A percentile compares a stretch with the other conserved stretches of the same genome.
Evolutionary conservation across 2,329 filamentous ascomycete genomes (phyloP).

Genomic region (Xylaria sp.): DNA sequence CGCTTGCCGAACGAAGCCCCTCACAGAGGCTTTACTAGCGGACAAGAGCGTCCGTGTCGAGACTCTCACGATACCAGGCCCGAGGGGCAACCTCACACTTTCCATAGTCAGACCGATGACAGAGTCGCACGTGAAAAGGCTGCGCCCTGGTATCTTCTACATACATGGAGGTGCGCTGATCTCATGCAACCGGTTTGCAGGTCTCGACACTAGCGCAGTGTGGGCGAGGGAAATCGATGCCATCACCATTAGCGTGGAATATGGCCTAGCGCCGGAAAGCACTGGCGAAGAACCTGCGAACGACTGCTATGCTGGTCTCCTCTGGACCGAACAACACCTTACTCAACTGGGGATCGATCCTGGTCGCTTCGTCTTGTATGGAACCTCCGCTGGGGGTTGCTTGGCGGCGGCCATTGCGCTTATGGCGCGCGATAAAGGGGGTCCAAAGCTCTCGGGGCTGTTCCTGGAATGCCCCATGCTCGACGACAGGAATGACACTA

Average conservation of each 20-base stretch:
- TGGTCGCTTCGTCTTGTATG: slow-evolving; percentile 62
- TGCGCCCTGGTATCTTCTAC: slow-evolving; percentile 47
- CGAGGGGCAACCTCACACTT: slow-evolving; percentile 40
- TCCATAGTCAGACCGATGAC: slow-evolving; percentile 45
- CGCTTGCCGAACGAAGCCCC: slow-evolving; percentile 41
- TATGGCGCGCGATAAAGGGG: slow-evolving; percentile 54
- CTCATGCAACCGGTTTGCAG: slow-evolving; percentile 48
- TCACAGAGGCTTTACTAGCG: slow-evolving; percentile 45
- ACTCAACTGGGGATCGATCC: slow-evolving; percentile 54
- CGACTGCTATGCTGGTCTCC: slow-evolving; percentile 54
- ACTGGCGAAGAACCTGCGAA: slow-evolving; percentile 44
- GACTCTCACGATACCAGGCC: slow-evolving; percentile 43
- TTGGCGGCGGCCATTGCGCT: slow-evolving; percentile 64
- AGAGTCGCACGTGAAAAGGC: slow-evolving; percentile 38
- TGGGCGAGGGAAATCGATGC: slow-evolving; percentile 48
- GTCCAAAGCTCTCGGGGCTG: slow-evolving; percentile 51
- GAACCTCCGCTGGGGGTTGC: slow-evolving; percentile 67
- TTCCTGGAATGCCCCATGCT: slow-evolving; percentile 56
- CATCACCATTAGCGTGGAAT: slow-evolving; percentile 50
- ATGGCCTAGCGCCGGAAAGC: slow-evolving; percentile 49
- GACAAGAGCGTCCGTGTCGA: slow-evolving; percentile 46
- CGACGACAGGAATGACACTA: slow-evolving; percentile 52
- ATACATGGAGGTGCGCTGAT: slow-evolving; percentile 49
- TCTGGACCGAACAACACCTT: slow-evolving; percentile 49
- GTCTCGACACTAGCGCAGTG: slow-evolving; percentile 47